A percentile compares a stretch with the other conserved stretches of the same genome.
Conservation (phyloP, 2,329 filamentous ascomycete genomes). For the Colletotrichum viniferum region DNA sequence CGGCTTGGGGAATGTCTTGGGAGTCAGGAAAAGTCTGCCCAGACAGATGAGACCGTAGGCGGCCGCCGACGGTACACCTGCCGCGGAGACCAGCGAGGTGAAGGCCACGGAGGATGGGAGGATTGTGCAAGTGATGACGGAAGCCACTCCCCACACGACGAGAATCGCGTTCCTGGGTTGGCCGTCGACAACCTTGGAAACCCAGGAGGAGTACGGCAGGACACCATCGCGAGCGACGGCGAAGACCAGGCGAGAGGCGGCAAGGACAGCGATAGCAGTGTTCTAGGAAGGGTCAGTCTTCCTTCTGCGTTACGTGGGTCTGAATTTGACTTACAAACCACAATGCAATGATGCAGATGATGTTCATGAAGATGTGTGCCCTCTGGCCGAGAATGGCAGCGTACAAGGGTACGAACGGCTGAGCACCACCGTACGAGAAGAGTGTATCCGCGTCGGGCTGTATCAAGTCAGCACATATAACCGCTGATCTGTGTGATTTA, state of each 20-base stretch:
- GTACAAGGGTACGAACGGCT: conserved; percentile 64
- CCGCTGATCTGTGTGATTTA: not conserved
- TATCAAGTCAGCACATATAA: not conserved
- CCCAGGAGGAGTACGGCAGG: conserved; percentile 62
- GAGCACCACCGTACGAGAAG: conserved; percentile 57
- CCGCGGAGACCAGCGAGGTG: conserved; percentile 57
- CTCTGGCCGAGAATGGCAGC: conserved; percentile 59
- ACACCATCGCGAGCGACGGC: conserved; percentile 67
- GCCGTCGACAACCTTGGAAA: conserved; percentile 56
- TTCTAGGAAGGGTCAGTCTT: conserved; percentile 39
- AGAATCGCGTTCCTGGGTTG: conserved; percentile 65
- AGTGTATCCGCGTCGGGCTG: conserved; percentile 56
- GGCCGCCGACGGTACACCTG: conserved; percentile 55
- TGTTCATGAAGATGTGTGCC: conserved; percentile 65
- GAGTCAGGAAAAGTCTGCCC: conserved; percentile 50
- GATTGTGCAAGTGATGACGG: conserved; percentile 63
- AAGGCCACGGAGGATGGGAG: conserved; percentile 59
- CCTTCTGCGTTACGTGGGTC: not conserved
- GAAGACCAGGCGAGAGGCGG: conserved; percentile 65
- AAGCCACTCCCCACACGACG: conserved; percentile 59
- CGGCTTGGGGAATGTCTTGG: conserved; percentile 49
- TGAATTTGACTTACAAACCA: conserved; percentile 49
- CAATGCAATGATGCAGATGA: conserved; percentile 55
- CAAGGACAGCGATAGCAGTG: conserved; percentile 63
- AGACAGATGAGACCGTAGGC: conserved; percentile 57